Conservation (phyloP, 306 rosid genomes). For the Benincasa hispida region DNA sequence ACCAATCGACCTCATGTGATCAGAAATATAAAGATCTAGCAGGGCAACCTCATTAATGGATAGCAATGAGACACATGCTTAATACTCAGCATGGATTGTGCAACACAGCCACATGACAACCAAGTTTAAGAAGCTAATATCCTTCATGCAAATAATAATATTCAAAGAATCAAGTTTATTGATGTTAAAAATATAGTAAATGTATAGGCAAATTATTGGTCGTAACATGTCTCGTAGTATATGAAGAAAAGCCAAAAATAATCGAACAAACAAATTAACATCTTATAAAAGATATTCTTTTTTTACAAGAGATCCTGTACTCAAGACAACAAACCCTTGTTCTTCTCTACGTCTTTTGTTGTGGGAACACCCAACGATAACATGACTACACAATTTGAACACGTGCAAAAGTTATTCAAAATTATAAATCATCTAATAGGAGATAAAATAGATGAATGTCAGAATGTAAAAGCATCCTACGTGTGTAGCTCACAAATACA, state of each 20-base stretch:
- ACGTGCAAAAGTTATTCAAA: not conserved
- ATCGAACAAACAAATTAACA: not conserved
- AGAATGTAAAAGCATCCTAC: not conserved
- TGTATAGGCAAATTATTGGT: not conserved
- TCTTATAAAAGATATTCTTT: not conserved
- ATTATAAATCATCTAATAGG: not conserved
- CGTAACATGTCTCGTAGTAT: not conserved
- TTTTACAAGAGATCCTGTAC: not conserved
- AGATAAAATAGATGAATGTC: not conserved
- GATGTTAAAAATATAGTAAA: not conserved
- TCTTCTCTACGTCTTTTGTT: not conserved
- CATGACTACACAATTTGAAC: not conserved
- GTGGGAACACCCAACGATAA: not conserved
- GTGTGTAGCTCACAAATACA: not conserved
- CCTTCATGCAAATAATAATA: not conserved
- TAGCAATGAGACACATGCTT: not conserved
- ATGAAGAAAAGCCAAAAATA: not conserved
- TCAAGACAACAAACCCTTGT: not conserved
- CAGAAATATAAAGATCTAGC: not conserved
- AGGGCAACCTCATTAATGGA: not conserved
- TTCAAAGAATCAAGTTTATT: not conserved
- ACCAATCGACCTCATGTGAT: not conserved
- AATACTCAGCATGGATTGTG: not conserved
- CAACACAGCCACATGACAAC: not conserved
- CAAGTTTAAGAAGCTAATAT: not conserved